A percentile compares a stretch with the other conserved stretches of the same genome.
Conservation (phyloP, 306 rosid genomes). For the Glycine tomentella region DNA sequence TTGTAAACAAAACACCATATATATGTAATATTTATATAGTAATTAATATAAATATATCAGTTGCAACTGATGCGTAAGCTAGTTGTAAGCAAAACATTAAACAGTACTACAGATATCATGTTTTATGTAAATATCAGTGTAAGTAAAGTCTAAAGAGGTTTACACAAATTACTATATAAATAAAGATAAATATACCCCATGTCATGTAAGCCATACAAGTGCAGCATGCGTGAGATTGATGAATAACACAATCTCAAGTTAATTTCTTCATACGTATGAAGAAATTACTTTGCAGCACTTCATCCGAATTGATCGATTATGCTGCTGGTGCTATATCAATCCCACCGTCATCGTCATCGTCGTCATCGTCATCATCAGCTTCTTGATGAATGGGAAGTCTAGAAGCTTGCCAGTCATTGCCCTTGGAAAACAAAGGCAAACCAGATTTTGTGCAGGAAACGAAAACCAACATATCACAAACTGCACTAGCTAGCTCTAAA, state of each 20-base stretch:
- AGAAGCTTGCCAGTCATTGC: conserved; percentile 27
- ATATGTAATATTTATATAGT: neutral
- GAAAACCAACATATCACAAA: conserved; percentile 50
- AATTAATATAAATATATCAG: too few relatives aligned
- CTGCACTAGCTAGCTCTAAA: conserved; percentile 16
- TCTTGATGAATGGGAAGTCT: neutral
- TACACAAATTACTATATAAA: conserved; percentile 8
- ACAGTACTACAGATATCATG: neutral
- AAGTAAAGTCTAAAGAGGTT: conserved; percentile 18
- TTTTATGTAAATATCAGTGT: conserved; percentile 3
- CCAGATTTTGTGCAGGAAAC: conserved; percentile 29
- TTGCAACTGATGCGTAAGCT: neutral
- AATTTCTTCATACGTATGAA: neutral
- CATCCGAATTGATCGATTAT: neutral
- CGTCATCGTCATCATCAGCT: conserved; percentile 53
- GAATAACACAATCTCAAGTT: neutral
- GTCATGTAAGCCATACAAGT: neutral
- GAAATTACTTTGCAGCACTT: neutral
- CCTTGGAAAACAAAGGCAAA: conserved; percentile 33
- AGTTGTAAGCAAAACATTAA: neutral
- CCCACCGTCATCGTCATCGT: conserved; percentile 37
- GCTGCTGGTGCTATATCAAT: conserved; percentile 62
- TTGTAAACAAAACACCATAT: neutral
- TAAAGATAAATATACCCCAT: conserved; percentile 1
- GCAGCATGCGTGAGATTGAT: conserved; percentile 15